A percentile compares a stretch with the other conserved stretches of the same genome.
Evolutionary conservation across 2,329 filamentous ascomycete genomes (phyloP).

Genomic region (Hypoxylon sp.): DNA sequence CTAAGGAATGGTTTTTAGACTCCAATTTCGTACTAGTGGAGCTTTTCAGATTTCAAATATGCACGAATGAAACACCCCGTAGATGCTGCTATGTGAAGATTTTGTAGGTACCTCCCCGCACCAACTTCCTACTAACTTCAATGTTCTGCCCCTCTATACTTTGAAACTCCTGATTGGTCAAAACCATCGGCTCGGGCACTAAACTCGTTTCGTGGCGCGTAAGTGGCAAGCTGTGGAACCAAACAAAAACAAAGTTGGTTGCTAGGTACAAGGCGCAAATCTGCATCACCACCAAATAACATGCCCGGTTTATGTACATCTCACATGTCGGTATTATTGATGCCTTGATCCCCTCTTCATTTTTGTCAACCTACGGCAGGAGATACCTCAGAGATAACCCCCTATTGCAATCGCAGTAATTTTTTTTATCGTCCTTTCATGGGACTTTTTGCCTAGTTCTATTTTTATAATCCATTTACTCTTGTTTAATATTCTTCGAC

Average conservation of each 20-base stretch:
- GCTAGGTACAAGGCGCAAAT: constrained; percentile 36
- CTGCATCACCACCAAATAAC: constrained; percentile 27
- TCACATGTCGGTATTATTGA: constrained; percentile 9
- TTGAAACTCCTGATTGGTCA: neutral
- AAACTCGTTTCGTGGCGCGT: neutral
- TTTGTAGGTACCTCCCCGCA: neutral
- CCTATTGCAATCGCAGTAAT: constrained; percentile 24
- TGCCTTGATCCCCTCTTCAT: constrained; percentile 2
- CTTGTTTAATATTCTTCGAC: constrained; percentile 15
- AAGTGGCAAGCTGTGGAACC: constrained; percentile 13
- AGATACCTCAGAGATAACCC: constrained; percentile 30
- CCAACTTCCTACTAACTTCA: too few relatives aligned
- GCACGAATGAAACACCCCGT: neutral
- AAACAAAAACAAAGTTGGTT: constrained; percentile 56
- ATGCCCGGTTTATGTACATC: neutral
- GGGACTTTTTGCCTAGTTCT: constrained; percentile 5
- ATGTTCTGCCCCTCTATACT: neutral
- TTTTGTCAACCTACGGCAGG: constrained; percentile 12
- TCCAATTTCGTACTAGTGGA: neutral
- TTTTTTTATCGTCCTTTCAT: constrained; percentile 13
- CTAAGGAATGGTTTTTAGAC: neutral
- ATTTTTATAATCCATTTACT: neutral
- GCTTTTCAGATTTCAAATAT: neutral
- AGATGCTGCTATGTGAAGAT: neutral
- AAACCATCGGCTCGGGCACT: neutral